phyloP scores from a whole-genome alignment of 495 filamentous ascomycete species.

The Penicillium alfredii region DNA sequence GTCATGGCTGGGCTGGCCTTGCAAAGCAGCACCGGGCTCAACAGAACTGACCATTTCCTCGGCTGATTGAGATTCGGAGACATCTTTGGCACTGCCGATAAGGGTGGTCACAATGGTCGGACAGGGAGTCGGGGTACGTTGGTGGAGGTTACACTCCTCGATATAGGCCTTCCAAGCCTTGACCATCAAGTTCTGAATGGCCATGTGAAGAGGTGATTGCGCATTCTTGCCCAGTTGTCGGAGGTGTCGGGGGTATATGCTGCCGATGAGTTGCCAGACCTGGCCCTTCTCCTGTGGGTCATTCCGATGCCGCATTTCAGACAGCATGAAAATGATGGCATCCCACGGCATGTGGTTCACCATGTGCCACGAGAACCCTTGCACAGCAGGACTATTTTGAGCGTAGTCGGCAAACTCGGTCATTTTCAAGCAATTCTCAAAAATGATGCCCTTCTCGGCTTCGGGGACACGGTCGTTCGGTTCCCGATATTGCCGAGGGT shows the following conservation, averaged over 20 bases:
- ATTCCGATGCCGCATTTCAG: slow-evolving; percentile 29
- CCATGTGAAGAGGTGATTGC: slow-evolving; percentile 27
- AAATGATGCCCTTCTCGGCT: slow-evolving; percentile 34
- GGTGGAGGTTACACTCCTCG: slow-evolving; percentile 20
- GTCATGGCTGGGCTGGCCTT: slow-evolving; percentile 8
- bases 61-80: neutral
- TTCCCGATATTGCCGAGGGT: slow-evolving; percentile 38
- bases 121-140: slow-evolving; percentile 19
- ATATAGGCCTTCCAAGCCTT: slow-evolving; percentile 33
- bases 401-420: slow-evolving; percentile 29
- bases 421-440: slow-evolving; percentile 32
- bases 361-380: slow-evolving; percentile 31
- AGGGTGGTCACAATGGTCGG: slow-evolving; percentile 16
- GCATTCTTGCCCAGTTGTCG: slow-evolving; percentile 13
- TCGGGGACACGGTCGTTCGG: slow-evolving; percentile 20
- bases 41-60: neutral
- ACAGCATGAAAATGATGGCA: slow-evolving; percentile 38
- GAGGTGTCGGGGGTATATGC: slow-evolving; percentile 23
- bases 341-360: slow-evolving; percentile 38
- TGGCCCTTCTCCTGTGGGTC: slow-evolving; percentile 23
- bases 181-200: slow-evolving; percentile 30
- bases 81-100: slow-evolving; percentile 1
- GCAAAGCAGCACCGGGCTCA: neutral
- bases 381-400: slow-evolving; percentile 19
- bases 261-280: slow-evolving; percentile 32